These are phyloP conservation scores for Starmera amethionina DNA, from an alignment of 805 yeast genomes.

Conservation along the genomic window DNA sequence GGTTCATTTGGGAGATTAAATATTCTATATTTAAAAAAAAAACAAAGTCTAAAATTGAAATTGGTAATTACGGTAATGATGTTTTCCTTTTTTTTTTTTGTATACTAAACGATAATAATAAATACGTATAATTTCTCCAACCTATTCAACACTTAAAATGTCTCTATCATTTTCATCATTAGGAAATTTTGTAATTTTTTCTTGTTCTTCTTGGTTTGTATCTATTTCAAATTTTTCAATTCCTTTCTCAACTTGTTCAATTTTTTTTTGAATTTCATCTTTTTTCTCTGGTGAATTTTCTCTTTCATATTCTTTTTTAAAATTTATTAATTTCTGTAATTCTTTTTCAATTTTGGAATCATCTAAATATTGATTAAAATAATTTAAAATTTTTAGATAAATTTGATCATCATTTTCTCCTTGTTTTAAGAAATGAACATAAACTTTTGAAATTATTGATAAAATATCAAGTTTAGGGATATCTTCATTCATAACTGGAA, in stretches of 20 bases:
- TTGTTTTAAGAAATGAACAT: constrained; percentile 34
- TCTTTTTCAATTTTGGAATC: constrained; percentile 26
- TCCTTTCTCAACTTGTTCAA: background rate
- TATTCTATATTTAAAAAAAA: no score
- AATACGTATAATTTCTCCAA: no score
- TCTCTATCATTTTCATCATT: background rate
- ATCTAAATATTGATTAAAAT: constrained; percentile 30
- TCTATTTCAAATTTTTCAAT: background rate
- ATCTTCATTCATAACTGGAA: constrained; percentile 62
- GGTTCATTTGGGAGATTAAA: no score
- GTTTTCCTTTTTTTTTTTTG: no score
- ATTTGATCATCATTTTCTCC: constrained; percentile 27
- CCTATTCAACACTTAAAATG: no score
- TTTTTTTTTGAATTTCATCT: background rate
- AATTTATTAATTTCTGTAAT: constrained; percentile 26
- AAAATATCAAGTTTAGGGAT: constrained; percentile 64
- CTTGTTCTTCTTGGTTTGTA: background rate
- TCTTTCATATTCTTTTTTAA: constrained; percentile 24
- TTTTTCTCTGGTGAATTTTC: background rate
- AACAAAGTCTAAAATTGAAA: no score
- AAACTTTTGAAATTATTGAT: constrained; percentile 56
- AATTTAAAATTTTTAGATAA: constrained; percentile 25
- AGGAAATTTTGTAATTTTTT: background rate
- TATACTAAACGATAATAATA: no score
- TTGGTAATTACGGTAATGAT: no score